Base-by-base conservation (phyloP, 768 basidiomycete species). In the Tulasnella sp. region DNA sequence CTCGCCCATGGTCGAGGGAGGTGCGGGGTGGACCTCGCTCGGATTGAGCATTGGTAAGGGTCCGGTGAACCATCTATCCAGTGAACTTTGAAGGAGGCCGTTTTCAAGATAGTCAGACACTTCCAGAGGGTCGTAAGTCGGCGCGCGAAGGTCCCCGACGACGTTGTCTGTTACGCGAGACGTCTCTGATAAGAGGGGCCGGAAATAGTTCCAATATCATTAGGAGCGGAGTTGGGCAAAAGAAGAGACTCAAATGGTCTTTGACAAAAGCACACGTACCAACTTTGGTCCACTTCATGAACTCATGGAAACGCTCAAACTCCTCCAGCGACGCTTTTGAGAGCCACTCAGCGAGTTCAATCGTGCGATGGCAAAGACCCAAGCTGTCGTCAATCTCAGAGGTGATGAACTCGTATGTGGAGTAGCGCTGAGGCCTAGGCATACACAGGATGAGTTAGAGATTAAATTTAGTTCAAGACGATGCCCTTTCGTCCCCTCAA, bases 241-340 rank as follows among this genome's bases (percentile, higher is more conserved):
- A n/a, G n/a, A n/a, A n/a, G n/a, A n/a, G n/a, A n/a, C n/a, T n/a
- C n/a, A n/a, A n/a, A n/a, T 43, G 12, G 19, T n/a, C n/a, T n/a
- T n/a, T n/a, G n/a, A n/a, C 42, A 43, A 19, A 43, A 11, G 42
- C 19, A 11, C 21, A 59, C 62, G 17, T 17, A 62, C 62, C 62
- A 29, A 45, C 49, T 21, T 51, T 51, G 61, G 91, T 72, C 82
- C 88, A 91, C 12, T 74, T 74, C 57, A 90, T 80, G 66, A 92
- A 90, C 62, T 89, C 83, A 64, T 77, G 81, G 73, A 91, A 91
- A 45, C 81, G 79, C 62, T 74, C 73, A 30, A 85, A 73, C 68
- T 91, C 87, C 64, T 74, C 78, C 59, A 85, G 79, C 41, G 84
- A 80, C 50, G 78, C 72, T 50, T 79, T 73, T 8, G 84, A 81